Base-by-base conservation (phyloP, 768 basidiomycete genomes). In the Suillus fuscotomentosus region DNA sequence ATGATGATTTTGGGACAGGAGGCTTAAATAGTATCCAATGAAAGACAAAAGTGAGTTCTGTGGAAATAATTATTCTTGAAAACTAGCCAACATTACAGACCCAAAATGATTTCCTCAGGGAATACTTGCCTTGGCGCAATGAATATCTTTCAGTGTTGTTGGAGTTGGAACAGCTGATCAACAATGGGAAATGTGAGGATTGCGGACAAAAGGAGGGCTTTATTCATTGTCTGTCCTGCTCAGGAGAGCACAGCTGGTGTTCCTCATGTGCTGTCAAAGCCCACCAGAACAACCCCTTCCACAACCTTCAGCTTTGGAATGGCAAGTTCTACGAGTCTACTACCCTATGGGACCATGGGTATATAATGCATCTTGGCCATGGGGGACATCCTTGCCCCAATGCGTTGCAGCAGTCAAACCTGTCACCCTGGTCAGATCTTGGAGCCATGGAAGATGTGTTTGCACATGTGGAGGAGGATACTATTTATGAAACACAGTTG, bases 311-410 rank as follows among this genome's bases (percentile, higher is more conserved):
- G 42, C 20, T 50, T 9, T 73, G 73, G 72, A 71, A 66, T 51
- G 70, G 69, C 55, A 51, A 8, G 48, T 70, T 47, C 45, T 74
- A 67, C 34, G 24, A 64, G 5, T 24, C 48, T 1, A 67, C 54
- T 5, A 62, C 62, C 9, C 64, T 76, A 0, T 67, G 63, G 65
- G 60, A 70, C 14, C 63, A 69, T 1, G 71, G 73, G 0, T 36
- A 69, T 4, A 66, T 66, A 7, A 41, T 70, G 8, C 66, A 69
- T 51, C 42, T 70, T 2, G 73, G 75, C 0, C 75, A 76, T 60
- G 41, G 65, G 4, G 71, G 72, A 0, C 3, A 50, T 0, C 61
- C 62, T 0, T 74, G 72, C 39, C 74, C 71, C 10, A 20, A 55
- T 53, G 3, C 17, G 0, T 17, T 4, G 2, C 27, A 51, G 14